A percentile compares a stretch with the other conserved stretches of the same genome.
These are phyloP conservation scores for Buddleja alternifolia DNA, from an alignment of 257 asterid species.

Conservation along the genomic window DNA sequence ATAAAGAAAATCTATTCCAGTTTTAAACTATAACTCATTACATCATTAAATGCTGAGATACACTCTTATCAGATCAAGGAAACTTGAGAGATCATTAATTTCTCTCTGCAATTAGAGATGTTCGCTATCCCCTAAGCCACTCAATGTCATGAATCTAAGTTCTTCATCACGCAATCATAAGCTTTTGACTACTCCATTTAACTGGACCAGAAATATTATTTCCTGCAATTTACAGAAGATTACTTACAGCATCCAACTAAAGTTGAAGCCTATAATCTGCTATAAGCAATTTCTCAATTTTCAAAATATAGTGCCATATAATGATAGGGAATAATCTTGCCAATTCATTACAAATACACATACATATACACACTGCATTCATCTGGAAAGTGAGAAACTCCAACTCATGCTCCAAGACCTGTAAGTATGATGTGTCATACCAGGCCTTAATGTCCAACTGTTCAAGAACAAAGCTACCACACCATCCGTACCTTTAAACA, in stretches of 20 bases:
- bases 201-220: background rate
- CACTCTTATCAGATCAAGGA: background rate
- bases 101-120: background rate
- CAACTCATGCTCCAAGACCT: slow-evolving; percentile 9
- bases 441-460: background rate
- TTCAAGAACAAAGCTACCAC: slow-evolving; percentile 8
- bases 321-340: slow-evolving; percentile 1
- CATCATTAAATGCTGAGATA: background rate
- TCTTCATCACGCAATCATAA: background rate
- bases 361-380: background rate
- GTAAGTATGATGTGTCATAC: background rate
- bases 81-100: background rate
- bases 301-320: background rate
- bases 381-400: background rate
- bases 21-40: background rate
- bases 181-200: background rate
- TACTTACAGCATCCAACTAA: slow-evolving; percentile 12
- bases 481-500: slow-evolving; percentile 14
- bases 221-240: slow-evolving; percentile 3
- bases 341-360: background rate
- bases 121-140: background rate
- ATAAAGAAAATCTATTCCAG: background rate
- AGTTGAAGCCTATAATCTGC: background rate
- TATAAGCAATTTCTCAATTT: slow-evolving; percentile 5
- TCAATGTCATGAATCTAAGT: background rate